Conservation (phyloP, 2,329 filamentous ascomycete genomes). For the Fusarium illudens region DNA sequence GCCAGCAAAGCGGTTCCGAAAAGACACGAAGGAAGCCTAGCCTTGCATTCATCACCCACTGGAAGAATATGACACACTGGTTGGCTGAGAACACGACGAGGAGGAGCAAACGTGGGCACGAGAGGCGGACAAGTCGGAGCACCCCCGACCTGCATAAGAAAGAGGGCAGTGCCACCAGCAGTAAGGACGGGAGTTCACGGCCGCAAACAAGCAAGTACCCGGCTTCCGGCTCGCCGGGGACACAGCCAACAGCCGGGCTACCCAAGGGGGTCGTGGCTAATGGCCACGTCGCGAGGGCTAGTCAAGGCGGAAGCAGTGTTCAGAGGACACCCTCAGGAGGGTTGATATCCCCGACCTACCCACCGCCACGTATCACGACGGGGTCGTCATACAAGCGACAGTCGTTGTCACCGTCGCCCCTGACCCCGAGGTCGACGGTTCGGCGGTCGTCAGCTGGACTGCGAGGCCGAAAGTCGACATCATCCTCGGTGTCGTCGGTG, state of each 20-base stretch:
- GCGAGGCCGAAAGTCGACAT: conserved; percentile 92
- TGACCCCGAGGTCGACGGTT: conserved; percentile 88
- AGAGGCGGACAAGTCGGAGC: conserved; percentile 63
- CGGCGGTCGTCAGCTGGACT: conserved; percentile 84
- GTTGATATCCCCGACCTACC: conserved; percentile 42
- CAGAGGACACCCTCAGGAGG: conserved; percentile 37
- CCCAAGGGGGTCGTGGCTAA: conserved; percentile 62
- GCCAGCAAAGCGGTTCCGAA: conserved; percentile 46
- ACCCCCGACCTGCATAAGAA: conserved; percentile 67
- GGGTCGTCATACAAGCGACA: conserved; percentile 70
- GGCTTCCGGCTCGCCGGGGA: conserved; percentile 47
- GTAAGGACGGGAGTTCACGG: conserved; percentile 64
- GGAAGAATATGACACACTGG: conserved; percentile 73
- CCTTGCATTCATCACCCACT: conserved; percentile 66
- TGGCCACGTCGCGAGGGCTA: conserved; percentile 52
- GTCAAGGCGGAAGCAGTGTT: conserved; percentile 24
- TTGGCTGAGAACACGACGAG: conserved; percentile 67
- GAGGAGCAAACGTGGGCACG: conserved; percentile 55
- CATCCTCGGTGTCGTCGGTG: conserved; percentile 91
- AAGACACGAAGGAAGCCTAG: conserved; percentile 66
- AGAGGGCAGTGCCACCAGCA: conserved; percentile 54
- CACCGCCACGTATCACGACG: conserved; percentile 45
- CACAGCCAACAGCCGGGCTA: conserved; percentile 54
- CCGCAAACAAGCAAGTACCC: conserved; percentile 69
- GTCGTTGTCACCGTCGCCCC: conserved; percentile 83